Evolutionary conservation across 495 filamentous ascomycete species (phyloP).

Genomic region (Friedmanniomyces simplex): DNA sequence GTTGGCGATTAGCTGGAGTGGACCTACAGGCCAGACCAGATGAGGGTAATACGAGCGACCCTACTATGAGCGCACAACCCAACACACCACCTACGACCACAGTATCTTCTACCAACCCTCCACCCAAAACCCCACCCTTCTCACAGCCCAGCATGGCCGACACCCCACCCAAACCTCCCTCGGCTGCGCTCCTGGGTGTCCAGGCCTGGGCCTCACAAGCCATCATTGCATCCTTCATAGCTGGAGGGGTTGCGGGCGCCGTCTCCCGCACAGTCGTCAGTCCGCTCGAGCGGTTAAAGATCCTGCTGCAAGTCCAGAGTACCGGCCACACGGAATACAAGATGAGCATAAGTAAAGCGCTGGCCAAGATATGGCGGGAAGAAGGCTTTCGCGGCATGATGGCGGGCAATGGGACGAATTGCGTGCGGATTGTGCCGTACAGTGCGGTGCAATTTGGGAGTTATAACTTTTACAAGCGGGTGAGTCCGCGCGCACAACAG

Average conservation of each 20-base stretch:
- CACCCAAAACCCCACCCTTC: neutral
- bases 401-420: conserved; percentile 96
- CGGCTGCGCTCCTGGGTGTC: neutral
- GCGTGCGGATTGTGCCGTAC: conserved; percentile 94
- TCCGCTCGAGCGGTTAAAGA: conserved; percentile 89
- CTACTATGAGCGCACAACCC: neutral
- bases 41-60: neutral
- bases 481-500: conserved; percentile 35
- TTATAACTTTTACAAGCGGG: conserved; percentile 94
- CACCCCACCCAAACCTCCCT: neutral
- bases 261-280: conserved; percentile 95
- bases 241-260: conserved; percentile 93
- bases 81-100: neutral
- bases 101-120: neutral
- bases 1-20: neutral
- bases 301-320: conserved; percentile 92
- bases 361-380: conserved; percentile 89
- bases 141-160: neutral
- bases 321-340: conserved; percentile 86
- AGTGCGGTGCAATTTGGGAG: conserved; percentile 96
- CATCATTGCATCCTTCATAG: conserved; percentile 82
- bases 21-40: neutral
- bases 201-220: conserved; percentile 50
- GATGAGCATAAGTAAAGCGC: conserved; percentile 74
- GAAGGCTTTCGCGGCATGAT: conserved; percentile 95